Conservation (phyloP, 441 rosid genomes). For the Euphorbia schlechtendalii region DNA sequence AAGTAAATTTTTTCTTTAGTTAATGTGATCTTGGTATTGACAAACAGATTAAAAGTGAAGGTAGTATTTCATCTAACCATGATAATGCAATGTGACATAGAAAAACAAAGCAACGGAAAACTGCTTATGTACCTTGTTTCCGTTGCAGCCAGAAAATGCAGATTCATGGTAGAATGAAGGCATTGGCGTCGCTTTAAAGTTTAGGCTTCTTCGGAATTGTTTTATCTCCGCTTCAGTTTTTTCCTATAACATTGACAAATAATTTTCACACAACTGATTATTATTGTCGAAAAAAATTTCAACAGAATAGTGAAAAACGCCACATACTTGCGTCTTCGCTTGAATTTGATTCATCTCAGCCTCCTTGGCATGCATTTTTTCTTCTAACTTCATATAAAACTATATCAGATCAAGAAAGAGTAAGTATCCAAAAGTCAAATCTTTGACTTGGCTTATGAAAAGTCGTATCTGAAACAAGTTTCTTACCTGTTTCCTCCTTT, state of each 20-base stretch:
- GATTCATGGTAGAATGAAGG: constrained; percentile 63
- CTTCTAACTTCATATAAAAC: constrained; percentile 66
- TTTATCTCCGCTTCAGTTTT: constrained; percentile 56
- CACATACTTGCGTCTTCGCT: constrained; percentile 58
- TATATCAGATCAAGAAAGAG: constrained; percentile 19
- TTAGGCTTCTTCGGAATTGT: constrained; percentile 59
- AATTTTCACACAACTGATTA: too few relatives aligned
- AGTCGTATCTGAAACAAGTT: constrained; percentile 13
- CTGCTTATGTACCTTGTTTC: constrained; percentile 43
- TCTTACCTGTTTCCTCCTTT: constrained; percentile 72
- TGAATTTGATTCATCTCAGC: constrained; percentile 55
- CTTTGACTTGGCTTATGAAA: background rate
- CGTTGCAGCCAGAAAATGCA: constrained; percentile 25
- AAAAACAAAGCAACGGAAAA: constrained; percentile 5
- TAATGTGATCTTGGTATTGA: too few relatives aligned
- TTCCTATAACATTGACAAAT: too few relatives aligned
- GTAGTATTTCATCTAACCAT: too few relatives aligned
- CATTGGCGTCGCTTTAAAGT: constrained; percentile 83
- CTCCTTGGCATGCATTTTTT: constrained; percentile 67
- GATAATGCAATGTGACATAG: background rate
- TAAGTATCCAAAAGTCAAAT: background rate
- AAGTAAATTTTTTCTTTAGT: too few relatives aligned
- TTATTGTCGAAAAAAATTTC: too few relatives aligned
- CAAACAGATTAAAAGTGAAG: too few relatives aligned
- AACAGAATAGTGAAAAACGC: too few relatives aligned